These are phyloP conservation scores for Chaetomium tenue DNA, from an alignment of 495 filamentous ascomycete genomes.

Conservation along the genomic window DNA sequence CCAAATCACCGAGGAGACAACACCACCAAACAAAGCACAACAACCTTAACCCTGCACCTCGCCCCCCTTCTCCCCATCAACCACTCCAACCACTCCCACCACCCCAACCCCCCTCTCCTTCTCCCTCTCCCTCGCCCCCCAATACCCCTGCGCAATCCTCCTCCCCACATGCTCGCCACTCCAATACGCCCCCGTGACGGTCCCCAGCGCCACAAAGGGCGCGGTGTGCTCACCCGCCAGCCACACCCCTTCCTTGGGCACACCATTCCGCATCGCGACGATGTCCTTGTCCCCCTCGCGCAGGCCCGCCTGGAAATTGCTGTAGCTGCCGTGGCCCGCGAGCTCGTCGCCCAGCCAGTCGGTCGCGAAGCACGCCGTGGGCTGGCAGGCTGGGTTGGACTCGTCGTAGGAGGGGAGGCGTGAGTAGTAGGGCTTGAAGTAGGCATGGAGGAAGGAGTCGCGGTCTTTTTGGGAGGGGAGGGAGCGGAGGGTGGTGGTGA, in stretches of 20 bases:
- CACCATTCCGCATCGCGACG: slow-evolving; percentile 65
- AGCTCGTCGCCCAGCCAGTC: slow-evolving; percentile 79
- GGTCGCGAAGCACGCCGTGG: slow-evolving; percentile 63
- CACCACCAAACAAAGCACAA: too few species aligned
- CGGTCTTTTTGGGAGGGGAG: slow-evolving; percentile 41
- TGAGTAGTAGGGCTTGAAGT: slow-evolving; percentile 77
- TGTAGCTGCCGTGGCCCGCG: slow-evolving; percentile 87
- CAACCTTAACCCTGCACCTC: neutral
- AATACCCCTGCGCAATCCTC: slow-evolving; percentile 52
- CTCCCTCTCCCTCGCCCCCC: slow-evolving; percentile 13
- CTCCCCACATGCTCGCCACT: slow-evolving; percentile 77
- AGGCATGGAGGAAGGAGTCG: slow-evolving; percentile 49
- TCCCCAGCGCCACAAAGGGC: slow-evolving; percentile 84
- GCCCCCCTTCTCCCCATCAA: neutral
- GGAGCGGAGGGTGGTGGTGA: slow-evolving; percentile 43
- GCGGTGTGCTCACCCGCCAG: slow-evolving; percentile 93
- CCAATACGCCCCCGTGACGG: slow-evolving; percentile 88
- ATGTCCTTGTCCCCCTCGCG: slow-evolving; percentile 71
- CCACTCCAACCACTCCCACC: neutral
- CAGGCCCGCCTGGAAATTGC: slow-evolving; percentile 81
- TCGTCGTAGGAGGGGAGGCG: slow-evolving; percentile 64
- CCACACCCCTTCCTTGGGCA: slow-evolving; percentile 72
- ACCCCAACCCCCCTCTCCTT: neutral
- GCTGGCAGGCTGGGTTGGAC: slow-evolving; percentile 56
- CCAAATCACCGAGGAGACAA: too few species aligned